Conservation (phyloP, 2,329 filamentous ascomycete species). For the Teratosphaeria zuluensis region DNA sequence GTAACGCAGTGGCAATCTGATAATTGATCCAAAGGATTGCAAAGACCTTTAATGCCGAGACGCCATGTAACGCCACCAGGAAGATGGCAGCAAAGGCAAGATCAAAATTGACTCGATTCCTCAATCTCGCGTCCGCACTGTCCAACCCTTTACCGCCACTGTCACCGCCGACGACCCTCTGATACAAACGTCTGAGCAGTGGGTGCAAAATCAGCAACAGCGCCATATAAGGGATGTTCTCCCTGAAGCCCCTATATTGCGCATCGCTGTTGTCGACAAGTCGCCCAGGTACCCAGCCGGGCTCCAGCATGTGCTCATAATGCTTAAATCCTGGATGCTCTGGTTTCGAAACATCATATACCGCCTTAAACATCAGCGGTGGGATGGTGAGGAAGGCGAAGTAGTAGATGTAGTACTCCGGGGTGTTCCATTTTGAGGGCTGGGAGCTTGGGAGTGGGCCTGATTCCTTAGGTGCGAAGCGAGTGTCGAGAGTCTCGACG, state of each 20-base stretch:
- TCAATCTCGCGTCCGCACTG: conserved; percentile 37
- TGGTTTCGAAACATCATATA: conserved; percentile 78
- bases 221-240: conserved; percentile 74
- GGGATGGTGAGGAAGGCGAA: conserved; percentile 60
- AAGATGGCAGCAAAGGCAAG: conserved; percentile 72
- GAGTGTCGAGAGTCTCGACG: conserved; percentile 59
- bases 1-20: conserved; percentile 62
- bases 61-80: conserved; percentile 68
- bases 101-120: conserved; percentile 72
- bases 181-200: conserved; percentile 62
- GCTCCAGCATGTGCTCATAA: conserved; percentile 59
- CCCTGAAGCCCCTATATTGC: conserved; percentile 78
- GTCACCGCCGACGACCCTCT: conserved; percentile 32
- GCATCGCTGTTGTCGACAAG: conserved; percentile 86
- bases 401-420: conserved; percentile 79
- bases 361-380: conserved; percentile 76
- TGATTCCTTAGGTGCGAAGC: conserved; percentile 54
- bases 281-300: conserved; percentile 86
- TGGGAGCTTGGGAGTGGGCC: conserved; percentile 31
- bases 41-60: conserved; percentile 75
- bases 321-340: conserved; percentile 71
- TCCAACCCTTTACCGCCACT: no score
- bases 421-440: conserved; percentile 71
- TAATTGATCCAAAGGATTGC: conserved; percentile 75
- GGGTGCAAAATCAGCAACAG: conserved; percentile 70